These are phyloP conservation scores for Malus hybrid DNA, from an alignment of 331 rosid genomes.

Conservation along the genomic window DNA sequence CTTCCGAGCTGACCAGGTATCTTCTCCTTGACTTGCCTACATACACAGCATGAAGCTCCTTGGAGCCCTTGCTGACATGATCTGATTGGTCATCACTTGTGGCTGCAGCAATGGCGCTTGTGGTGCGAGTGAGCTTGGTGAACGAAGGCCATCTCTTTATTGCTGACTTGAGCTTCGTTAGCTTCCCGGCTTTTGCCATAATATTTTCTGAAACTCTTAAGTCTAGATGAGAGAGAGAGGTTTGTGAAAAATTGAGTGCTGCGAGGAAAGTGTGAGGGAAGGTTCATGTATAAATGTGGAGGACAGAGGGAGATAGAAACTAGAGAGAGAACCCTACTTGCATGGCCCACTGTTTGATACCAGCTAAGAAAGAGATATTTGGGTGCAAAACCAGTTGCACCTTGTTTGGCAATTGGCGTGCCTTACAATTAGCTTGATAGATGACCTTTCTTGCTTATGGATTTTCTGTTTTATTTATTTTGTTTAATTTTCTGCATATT, in stretches of 20 bases:
- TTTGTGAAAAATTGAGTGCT: background rate
- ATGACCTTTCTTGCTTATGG: background rate
- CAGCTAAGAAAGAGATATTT: constrained; percentile 60
- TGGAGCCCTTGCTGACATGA: background rate
- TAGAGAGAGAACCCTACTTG: constrained; percentile 6
- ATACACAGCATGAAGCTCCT: constrained; percentile 46
- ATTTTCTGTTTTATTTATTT: background rate
- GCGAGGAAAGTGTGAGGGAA: constrained; percentile 28
- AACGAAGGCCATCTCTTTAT: constrained; percentile 80
- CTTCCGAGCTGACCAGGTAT: constrained; percentile 57
- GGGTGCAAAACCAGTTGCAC: constrained; percentile 39
- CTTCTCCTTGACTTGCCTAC: constrained; percentile 75
- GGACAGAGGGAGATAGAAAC: background rate
- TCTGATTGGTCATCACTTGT: constrained; percentile 1
- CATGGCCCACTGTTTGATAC: constrained; percentile 66
- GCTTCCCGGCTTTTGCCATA: constrained; percentile 72
- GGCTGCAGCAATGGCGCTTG: constrained; percentile 28
- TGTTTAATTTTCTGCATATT: background rate
- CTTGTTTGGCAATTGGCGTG: constrained; percentile 22
- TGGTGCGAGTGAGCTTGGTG: constrained; percentile 50
- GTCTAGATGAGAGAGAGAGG: constrained; percentile 15
- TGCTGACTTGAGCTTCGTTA: constrained; percentile 80
- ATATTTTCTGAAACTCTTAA: background rate
- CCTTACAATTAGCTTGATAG: constrained; percentile 5
- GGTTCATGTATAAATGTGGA: constrained; percentile 32